Evolutionary conservation across 306 rosid species (phyloP).

Genomic region (Dalbergia oliveri): DNA sequence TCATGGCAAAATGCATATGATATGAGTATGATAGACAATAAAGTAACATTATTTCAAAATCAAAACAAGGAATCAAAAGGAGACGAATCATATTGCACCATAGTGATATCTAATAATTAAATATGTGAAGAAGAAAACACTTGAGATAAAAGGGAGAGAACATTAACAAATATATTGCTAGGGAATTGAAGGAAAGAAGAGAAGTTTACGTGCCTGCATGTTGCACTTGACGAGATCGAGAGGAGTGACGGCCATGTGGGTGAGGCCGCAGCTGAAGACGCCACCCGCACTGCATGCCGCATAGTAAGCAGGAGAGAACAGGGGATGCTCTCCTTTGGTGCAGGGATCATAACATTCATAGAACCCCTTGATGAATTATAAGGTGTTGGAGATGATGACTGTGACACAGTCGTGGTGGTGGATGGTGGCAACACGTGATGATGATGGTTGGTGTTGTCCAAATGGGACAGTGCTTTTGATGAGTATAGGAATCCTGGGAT

Average conservation of each 20-base stretch:
- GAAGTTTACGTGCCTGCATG: slow-evolving; percentile 69
- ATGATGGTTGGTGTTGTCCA: slow-evolving; percentile 35
- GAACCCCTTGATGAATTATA: neutral
- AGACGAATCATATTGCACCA: too few species aligned
- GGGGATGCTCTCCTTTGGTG: slow-evolving; percentile 62
- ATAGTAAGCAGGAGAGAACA: slow-evolving; percentile 75
- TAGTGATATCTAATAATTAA: too few species aligned
- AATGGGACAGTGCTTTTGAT: slow-evolving; percentile 43
- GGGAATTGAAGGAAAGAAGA: too few species aligned
- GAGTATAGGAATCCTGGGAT: slow-evolving; percentile 71
- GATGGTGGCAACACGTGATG: slow-evolving; percentile 34
- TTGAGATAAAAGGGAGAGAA: too few species aligned
- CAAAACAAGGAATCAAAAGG: too few species aligned
- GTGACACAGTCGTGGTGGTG: slow-evolving; percentile 16
- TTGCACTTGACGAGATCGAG: slow-evolving; percentile 85
- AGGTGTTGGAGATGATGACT: slow-evolving; percentile 18
- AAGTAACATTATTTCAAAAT: neutral
- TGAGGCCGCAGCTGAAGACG: slow-evolving; percentile 63
- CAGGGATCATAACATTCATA: slow-evolving; percentile 50
- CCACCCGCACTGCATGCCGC: slow-evolving; percentile 69
- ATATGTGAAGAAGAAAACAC: too few species aligned
- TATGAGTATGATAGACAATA: neutral
- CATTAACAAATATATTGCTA: too few species aligned
- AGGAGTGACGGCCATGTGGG: slow-evolving; percentile 84
- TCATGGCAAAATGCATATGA: too few species aligned